A percentile compares a stretch with the other conserved stretches of the same genome.
phyloP scores from a whole-genome alignment of 2,329 filamentous ascomycete genomes.

The Escovopsis weberi region DNA sequence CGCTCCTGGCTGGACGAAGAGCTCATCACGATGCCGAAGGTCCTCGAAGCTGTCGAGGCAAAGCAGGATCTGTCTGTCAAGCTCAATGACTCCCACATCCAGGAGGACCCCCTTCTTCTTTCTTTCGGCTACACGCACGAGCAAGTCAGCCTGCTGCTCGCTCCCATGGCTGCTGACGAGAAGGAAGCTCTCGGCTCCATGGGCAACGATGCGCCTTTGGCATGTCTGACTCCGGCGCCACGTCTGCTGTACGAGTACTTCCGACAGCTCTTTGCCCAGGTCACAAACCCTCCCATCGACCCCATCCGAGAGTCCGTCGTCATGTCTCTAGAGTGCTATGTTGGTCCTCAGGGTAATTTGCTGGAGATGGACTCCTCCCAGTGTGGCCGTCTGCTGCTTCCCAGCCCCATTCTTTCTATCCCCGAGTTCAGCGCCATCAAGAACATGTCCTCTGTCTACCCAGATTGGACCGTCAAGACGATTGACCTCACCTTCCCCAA shows the following conservation, averaged over 20 bases:
- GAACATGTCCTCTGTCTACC: slow-evolving; percentile 57
- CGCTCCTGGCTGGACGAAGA: slow-evolving; percentile 75
- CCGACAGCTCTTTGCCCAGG: slow-evolving; percentile 92
- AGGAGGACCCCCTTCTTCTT: slow-evolving; percentile 70
- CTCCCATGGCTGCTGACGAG: slow-evolving; percentile 91
- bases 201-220: slow-evolving; percentile 91
- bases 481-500: slow-evolving; percentile 94
- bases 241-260: slow-evolving; percentile 92
- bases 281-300: slow-evolving; percentile 95
- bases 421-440: slow-evolving; percentile 81
- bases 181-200: slow-evolving; percentile 96
- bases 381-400: slow-evolving; percentile 71
- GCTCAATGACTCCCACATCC: slow-evolving; percentile 55
- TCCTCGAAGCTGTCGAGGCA: slow-evolving; percentile 49
- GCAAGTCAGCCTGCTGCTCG: slow-evolving; percentile 81
- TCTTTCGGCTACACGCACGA: slow-evolving; percentile 93
- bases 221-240: slow-evolving; percentile 79
- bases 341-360: slow-evolving; percentile 88
- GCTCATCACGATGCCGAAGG: slow-evolving; percentile 64
- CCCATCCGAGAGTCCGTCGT: slow-evolving; percentile 95
- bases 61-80: slow-evolving; percentile 50
- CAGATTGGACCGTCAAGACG: slow-evolving; percentile 72
- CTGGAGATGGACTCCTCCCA: slow-evolving; percentile 87
- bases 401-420: slow-evolving; percentile 78
- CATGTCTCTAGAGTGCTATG: slow-evolving; percentile 94